Conservation (phyloP, 164 flowering plant genomes). For the Brasenia schreberi region DNA sequence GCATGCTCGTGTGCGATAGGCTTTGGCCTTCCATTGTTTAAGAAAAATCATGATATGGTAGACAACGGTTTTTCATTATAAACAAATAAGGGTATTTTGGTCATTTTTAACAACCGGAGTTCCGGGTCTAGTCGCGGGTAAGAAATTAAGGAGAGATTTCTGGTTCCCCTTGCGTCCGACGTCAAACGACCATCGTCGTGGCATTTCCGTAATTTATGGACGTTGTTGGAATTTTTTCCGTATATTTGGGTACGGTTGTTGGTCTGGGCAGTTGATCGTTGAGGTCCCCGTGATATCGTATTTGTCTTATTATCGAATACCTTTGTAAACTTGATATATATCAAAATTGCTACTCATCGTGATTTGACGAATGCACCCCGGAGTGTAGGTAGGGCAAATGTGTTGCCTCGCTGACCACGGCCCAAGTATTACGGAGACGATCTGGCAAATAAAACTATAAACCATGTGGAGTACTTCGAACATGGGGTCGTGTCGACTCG, state of each 20-base stretch:
- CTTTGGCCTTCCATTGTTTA: too few species aligned
- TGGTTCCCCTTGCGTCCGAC: not conserved
- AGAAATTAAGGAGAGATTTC: not conserved
- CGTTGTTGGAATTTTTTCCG: not conserved
- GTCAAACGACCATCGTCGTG: not conserved
- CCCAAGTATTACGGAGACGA: too few species aligned
- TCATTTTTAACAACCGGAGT: not conserved
- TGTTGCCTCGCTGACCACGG: too few species aligned
- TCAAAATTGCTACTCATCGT: not conserved
- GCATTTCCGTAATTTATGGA: not conserved
- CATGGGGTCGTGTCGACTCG: too few species aligned
- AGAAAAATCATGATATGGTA: too few species aligned
- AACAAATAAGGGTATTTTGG: not conserved
- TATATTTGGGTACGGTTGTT: not conserved
- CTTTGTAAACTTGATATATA: not conserved
- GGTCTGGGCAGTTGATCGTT: not conserved
- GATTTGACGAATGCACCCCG: not conserved
- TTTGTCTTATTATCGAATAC: too few species aligned
- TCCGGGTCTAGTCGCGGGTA: not conserved
- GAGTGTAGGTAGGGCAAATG: too few species aligned
- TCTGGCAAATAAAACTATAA: too few species aligned
- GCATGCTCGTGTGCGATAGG: too few species aligned
- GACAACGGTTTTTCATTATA: too few species aligned
- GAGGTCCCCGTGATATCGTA: not conserved
- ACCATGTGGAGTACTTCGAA: too few species aligned